Conservation (phyloP, 179 eudicot genomes). For the Heliamphora pulchella region DNA sequence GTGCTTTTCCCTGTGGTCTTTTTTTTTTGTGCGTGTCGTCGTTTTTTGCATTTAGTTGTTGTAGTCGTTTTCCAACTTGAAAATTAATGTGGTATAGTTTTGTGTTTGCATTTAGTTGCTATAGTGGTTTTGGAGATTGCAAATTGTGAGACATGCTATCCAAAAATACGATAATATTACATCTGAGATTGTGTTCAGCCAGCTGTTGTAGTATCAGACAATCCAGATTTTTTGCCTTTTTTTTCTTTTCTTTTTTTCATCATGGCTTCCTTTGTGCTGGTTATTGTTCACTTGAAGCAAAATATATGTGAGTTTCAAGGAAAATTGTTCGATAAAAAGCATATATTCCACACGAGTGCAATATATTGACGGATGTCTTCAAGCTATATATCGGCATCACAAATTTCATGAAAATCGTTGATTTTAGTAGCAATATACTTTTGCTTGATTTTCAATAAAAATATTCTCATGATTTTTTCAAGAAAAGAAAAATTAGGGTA, state of each 20-base stretch:
- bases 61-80: too few relatives aligned
- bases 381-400: too few relatives aligned
- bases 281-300: background rate
- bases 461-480: too few relatives aligned
- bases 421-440: background rate
- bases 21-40: background rate
- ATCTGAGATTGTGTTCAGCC: background rate
- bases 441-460: background rate
- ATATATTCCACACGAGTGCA: background rate
- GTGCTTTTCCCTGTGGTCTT: slow-evolving; percentile 7
- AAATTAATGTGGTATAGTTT: too few relatives aligned
- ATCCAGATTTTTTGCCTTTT: background rate
- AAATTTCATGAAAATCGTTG: too few relatives aligned
- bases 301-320: background rate
- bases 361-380: too few relatives aligned
- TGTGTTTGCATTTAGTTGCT: background rate
- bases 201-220: background rate
- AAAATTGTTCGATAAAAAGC: background rate
- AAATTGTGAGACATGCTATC: background rate
- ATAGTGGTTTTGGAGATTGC: background rate
- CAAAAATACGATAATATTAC: background rate
- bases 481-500: too few relatives aligned
- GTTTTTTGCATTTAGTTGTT: background rate
- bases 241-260: too few relatives aligned
- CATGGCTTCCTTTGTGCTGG: background rate